Conservation (phyloP, 1,139 yeast species). For the Zygosaccharomyces pseudobailii region DNA sequence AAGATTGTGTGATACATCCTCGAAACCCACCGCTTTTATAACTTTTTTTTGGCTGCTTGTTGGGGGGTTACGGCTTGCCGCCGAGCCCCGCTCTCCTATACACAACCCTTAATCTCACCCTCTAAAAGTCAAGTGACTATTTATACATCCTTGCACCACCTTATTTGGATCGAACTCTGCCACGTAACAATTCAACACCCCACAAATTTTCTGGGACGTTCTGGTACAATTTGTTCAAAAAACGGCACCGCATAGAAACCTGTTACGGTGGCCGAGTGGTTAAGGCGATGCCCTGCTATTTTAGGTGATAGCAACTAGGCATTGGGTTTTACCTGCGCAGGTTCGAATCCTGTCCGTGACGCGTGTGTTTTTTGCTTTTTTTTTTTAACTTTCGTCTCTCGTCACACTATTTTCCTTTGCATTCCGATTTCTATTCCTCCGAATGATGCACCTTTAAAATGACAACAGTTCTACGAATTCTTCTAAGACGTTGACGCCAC, state of each 20-base stretch:
- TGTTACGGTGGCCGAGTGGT: conserved; percentile 81
- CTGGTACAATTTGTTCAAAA: background rate
- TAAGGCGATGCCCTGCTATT: conserved; percentile 83
- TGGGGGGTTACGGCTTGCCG: background rate
- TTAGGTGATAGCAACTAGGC: conserved; percentile 37
- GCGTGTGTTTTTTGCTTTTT: conserved; percentile 21
- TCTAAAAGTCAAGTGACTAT: background rate
- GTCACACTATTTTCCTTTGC: background rate
- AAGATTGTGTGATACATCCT: background rate
- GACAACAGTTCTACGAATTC: background rate
- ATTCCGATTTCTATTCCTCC: background rate
- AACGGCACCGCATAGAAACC: background rate
- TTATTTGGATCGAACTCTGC: background rate
- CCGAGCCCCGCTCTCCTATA: conserved; percentile 1
- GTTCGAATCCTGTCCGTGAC: conserved; percentile 64
- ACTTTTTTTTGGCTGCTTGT: background rate
- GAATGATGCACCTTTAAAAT: background rate
- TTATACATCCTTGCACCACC: background rate
- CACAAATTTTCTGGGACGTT: background rate
- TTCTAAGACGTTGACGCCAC: background rate
- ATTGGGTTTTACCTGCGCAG: conserved; percentile 59
- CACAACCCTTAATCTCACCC: background rate
- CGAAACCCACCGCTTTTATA: background rate
- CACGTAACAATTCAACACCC: background rate
- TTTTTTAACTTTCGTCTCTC: background rate